Conservation (phyloP, 441 rosid species). For the Cnidoscolus chayamansa region DNA sequence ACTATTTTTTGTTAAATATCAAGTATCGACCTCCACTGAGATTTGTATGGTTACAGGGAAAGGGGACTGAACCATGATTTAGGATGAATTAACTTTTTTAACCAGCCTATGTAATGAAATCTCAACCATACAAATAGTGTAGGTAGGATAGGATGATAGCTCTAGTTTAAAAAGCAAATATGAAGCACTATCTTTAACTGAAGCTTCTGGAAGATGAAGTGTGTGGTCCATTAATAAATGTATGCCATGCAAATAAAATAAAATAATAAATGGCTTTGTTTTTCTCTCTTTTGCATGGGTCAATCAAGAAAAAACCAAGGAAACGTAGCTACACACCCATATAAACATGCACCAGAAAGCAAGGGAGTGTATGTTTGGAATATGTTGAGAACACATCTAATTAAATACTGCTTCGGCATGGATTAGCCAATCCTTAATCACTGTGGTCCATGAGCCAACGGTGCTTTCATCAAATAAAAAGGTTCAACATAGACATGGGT, state of each 20-base stretch:
- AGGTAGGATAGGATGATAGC: neutral
- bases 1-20: neutral
- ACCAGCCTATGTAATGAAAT: neutral
- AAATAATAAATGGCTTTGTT: neutral
- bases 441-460: conserved; percentile 8
- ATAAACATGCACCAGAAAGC: neutral
- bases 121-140: neutral
- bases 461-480: conserved; percentile 6
- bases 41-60: neutral
- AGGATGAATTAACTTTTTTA: neutral
- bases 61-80: neutral
- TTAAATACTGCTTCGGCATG: neutral
- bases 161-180: neutral
- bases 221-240: neutral
- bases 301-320: neutral
- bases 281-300: neutral
- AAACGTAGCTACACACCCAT: neutral
- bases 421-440: neutral
- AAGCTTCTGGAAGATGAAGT: neutral
- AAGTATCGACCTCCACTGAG: neutral
- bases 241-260: neutral
- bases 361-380: neutral
- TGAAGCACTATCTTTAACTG: neutral
- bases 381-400: neutral
- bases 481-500: conserved; percentile 4